Evolutionary conservation across 2,329 filamentous ascomycete species (phyloP).

Genomic region (Trichoderma cornu-damae): DNA sequence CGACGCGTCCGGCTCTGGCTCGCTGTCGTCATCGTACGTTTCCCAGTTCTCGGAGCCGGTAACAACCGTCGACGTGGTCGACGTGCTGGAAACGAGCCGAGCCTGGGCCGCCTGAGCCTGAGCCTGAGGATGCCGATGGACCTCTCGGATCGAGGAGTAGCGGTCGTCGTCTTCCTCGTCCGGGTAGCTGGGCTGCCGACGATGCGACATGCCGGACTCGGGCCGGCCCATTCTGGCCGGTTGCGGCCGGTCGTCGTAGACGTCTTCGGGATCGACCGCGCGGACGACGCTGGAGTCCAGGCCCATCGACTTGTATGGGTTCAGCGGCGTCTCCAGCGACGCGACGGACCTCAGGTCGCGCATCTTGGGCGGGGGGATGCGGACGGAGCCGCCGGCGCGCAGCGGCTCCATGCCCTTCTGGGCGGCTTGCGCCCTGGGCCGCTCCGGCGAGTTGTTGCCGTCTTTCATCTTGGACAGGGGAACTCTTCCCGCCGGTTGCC

Average conservation of each 20-base stretch:
- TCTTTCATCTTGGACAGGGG: constrained; percentile 65
- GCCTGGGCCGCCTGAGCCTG: constrained; percentile 43
- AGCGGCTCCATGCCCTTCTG: constrained; percentile 43
- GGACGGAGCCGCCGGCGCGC: constrained; percentile 51
- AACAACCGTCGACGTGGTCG: constrained; percentile 67
- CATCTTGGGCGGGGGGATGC: constrained; percentile 86
- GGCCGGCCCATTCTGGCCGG: constrained; percentile 33
- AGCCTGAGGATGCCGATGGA: constrained; percentile 38
- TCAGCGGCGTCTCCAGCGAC: constrained; percentile 47
- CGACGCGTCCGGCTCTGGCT: constrained; percentile 67
- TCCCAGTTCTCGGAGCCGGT: constrained; percentile 97
- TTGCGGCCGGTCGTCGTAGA: constrained; percentile 64
- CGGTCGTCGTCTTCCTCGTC: constrained; percentile 30
- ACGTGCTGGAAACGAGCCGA: constrained; percentile 61
- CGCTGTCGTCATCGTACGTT: constrained; percentile 82
- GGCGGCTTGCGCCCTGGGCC: constrained; percentile 40
- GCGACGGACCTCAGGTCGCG: constrained; percentile 61
- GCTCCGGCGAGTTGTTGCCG: constrained; percentile 77
- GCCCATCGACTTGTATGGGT: constrained; percentile 45
- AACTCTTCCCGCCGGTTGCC: constrained; percentile 63
- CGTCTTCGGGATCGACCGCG: constrained; percentile 69
- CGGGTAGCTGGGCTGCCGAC: constrained; percentile 29
- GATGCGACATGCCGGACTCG: constrained; percentile 39
- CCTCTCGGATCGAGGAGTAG: constrained; percentile 39
- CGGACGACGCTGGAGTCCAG: constrained; percentile 53